Percentiles rank a stretch among this genome's conserved stretches.
Evolutionary conservation across 805 yeast genomes (phyloP).

Genomic region (Myxozyma neotropica): DNA sequence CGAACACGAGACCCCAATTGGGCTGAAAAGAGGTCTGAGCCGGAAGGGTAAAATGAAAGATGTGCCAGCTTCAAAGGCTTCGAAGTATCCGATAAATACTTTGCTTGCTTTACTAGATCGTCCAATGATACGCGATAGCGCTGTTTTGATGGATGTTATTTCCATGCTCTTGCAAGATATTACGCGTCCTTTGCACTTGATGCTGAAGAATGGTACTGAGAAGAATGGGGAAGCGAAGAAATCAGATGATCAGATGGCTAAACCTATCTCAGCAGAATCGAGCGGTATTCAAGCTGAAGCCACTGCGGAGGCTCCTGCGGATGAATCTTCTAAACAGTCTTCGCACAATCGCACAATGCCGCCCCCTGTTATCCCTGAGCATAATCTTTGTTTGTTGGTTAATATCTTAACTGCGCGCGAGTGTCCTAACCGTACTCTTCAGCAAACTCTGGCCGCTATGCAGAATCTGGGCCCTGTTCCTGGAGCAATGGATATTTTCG

Average conservation of each 20-base stretch:
- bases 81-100: constrained; percentile 68
- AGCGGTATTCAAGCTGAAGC: neutral
- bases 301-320: neutral
- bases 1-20: constrained; percentile 62
- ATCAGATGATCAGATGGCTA: neutral
- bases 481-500: constrained; percentile 64
- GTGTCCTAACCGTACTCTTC: constrained; percentile 81
- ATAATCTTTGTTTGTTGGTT: constrained; percentile 63
- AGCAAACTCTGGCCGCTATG: constrained; percentile 79
- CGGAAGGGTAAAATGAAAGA: constrained; percentile 43
- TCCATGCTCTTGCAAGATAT: constrained; percentile 76
- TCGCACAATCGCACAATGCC: constrained; percentile 39
- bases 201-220: constrained; percentile 47
- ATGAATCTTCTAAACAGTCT: constrained; percentile 1
- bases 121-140: constrained; percentile 67
- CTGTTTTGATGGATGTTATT: constrained; percentile 71
- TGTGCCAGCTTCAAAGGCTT: constrained; percentile 41
- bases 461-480: constrained; percentile 67
- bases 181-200: constrained; percentile 66
- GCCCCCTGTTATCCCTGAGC: constrained; percentile 66
- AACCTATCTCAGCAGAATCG: neutral
- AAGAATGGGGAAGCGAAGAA: neutral
- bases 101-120: constrained; percentile 65
- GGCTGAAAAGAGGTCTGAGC: constrained; percentile 44
- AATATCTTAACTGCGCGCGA: constrained; percentile 75